phyloP scores from a whole-genome alignment of 495 filamentous ascomycete species.

The Penicillium simplicissimum region DNA sequence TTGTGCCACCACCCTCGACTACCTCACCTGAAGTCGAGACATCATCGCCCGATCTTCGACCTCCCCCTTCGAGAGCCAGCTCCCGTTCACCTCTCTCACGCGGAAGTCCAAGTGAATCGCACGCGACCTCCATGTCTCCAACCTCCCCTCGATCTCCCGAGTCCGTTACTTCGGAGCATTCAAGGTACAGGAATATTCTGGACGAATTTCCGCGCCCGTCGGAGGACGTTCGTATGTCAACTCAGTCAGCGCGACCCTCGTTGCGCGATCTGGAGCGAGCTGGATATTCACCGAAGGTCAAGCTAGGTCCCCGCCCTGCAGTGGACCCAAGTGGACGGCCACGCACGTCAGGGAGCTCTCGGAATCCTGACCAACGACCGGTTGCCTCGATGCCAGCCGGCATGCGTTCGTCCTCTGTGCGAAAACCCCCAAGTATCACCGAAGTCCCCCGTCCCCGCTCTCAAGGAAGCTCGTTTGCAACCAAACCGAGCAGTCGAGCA shows the following conservation, averaged over 20 bases:
- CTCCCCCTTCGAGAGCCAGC: conserved; percentile 24
- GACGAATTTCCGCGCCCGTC: conserved; percentile 44
- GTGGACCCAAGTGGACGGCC: conserved; percentile 66
- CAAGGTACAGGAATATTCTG: conserved; percentile 30
- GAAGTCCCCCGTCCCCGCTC: conserved; percentile 43
- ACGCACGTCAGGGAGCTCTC: conserved; percentile 55
- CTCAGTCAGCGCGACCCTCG: conserved; percentile 64
- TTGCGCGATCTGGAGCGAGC: conserved; percentile 62
- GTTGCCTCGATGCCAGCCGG: conserved; percentile 66
- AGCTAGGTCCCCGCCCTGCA: conserved; percentile 80
- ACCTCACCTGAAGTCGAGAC: conserved; percentile 24
- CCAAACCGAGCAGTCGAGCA: conserved; percentile 38
- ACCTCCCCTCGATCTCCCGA: conserved; percentile 25
- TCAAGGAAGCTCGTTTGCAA: conserved; percentile 41
- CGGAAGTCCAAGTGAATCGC: conserved; percentile 22
- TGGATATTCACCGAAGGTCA: conserved; percentile 69
- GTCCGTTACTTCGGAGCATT: conserved; percentile 17
- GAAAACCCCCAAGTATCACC: conserved; percentile 34
- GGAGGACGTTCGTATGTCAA: conserved; percentile 51
- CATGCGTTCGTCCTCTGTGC: conserved; percentile 48
- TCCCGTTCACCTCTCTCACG: conserved; percentile 26
- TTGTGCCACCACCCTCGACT: conserved; percentile 34
- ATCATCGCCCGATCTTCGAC: conserved; percentile 18
- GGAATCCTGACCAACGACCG: conserved; percentile 58
- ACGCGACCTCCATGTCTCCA: conserved; percentile 21